Percentiles rank a stretch among this genome's conserved stretches.
Evolutionary conservation across 345 rosid species (phyloP).

Genomic region (Gynandropsis gynandra): DNA sequence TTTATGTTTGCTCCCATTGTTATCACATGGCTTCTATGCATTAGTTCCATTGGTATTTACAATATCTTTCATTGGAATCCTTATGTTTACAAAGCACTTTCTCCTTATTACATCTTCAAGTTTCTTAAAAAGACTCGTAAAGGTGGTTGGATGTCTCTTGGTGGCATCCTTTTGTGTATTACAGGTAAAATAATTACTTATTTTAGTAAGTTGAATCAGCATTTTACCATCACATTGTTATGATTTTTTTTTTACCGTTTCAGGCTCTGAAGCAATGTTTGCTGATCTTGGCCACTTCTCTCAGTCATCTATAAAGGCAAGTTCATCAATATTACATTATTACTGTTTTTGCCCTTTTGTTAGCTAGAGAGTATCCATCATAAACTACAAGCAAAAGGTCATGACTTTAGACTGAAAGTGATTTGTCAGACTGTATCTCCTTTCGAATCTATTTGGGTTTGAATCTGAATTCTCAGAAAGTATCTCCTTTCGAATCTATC

Average conservation of each 20-base stretch:
- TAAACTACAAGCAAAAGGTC: too few relatives aligned
- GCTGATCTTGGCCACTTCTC: conserved; percentile 98
- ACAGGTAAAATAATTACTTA: conserved; percentile 43
- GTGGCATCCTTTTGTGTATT: conserved; percentile 89
- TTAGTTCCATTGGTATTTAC: conserved; percentile 78
- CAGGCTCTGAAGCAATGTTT: conserved; percentile 99
- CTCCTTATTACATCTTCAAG: conserved; percentile 85
- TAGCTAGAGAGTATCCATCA: too few relatives aligned
- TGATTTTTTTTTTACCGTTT: background rate
- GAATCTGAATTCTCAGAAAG: too few relatives aligned
- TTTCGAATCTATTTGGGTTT: too few relatives aligned
- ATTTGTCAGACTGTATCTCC: too few relatives aligned
- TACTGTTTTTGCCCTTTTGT: background rate
- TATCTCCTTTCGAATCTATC: background rate
- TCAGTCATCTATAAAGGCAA: conserved; percentile 82
- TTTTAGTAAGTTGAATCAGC: background rate
- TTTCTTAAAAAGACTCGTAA: conserved; percentile 77
- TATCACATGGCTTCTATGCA: conserved; percentile 71
- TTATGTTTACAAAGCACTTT: conserved; percentile 84
- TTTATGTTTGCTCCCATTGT: conserved; percentile 81
- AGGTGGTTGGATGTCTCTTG: conserved; percentile 99
- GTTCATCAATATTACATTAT: background rate
- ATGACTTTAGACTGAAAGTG: background rate
- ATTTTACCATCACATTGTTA: background rate
- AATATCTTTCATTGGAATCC: conserved; percentile 92